Conservation (phyloP, 495 filamentous ascomycete genomes). For the Aspergillus kassunensis region DNA sequence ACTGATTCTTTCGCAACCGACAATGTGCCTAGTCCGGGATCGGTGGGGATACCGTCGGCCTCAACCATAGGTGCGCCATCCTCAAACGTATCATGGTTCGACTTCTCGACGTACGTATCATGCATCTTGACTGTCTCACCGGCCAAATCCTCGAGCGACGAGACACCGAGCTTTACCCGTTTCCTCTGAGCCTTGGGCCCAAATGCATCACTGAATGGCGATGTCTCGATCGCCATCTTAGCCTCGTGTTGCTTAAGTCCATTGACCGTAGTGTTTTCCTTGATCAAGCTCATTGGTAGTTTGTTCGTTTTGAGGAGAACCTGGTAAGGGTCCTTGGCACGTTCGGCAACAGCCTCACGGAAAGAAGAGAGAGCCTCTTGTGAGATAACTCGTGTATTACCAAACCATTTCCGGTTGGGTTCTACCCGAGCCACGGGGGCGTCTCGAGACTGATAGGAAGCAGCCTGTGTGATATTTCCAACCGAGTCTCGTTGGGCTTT, state of each 20-base stretch:
- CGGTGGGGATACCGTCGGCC: conserved; percentile 49
- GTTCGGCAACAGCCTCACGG: conserved; percentile 87
- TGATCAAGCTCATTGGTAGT: conserved; percentile 77
- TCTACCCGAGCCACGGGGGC: conserved; percentile 84
- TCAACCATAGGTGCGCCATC: conserved; percentile 59
- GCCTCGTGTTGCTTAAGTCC: conserved; percentile 88
- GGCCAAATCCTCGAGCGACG: conserved; percentile 75
- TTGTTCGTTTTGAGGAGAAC: conserved; percentile 94
- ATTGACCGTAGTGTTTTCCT: conserved; percentile 60
- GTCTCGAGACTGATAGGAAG: conserved; percentile 75
- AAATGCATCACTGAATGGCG: conserved; percentile 85
- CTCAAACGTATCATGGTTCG: conserved; percentile 66
- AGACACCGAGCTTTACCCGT: conserved; percentile 79
- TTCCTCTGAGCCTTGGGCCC: conserved; percentile 92
- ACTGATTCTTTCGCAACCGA: conserved; percentile 78
- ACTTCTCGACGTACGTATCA: conserved; percentile 70
- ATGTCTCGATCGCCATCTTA: conserved; percentile 86
- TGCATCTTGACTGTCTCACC: conserved; percentile 72
- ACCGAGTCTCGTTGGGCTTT: conserved; percentile 68
- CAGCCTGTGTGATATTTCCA: conserved; percentile 77
- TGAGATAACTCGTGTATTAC: conserved; percentile 66
- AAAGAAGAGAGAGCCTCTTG: conserved; percentile 72
- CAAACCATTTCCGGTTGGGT: conserved; percentile 87
- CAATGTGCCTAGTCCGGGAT: conserved; percentile 44
- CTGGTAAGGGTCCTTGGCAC: conserved; percentile 84